These are phyloP conservation scores for Bathelium albidoporum DNA, from an alignment of 495 filamentous ascomycete species.

Conservation along the genomic window DNA sequence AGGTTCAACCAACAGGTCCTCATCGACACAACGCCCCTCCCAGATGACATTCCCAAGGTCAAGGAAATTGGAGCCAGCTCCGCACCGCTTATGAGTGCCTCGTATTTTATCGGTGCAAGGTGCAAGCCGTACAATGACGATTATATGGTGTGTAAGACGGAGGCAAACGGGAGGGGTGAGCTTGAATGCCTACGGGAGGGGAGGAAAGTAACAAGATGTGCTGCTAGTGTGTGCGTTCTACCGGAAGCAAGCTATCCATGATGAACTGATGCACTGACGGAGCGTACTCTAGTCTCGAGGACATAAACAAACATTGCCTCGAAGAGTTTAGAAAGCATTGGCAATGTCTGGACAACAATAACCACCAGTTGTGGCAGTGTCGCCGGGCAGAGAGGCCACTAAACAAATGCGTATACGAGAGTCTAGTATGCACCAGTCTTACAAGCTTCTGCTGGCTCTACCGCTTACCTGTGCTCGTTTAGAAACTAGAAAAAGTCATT, in stretches of 20 bases:
- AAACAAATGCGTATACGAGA: constrained; percentile 90
- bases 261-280: background rate
- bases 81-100: constrained; percentile 78
- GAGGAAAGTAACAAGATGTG: constrained; percentile 90
- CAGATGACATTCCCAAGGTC: constrained; percentile 79
- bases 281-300: constrained; percentile 56
- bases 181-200: constrained; percentile 93
- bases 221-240: constrained; percentile 78
- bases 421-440: constrained; percentile 55
- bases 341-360: constrained; percentile 93
- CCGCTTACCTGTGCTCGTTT: constrained; percentile 1
- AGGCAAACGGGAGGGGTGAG: constrained; percentile 78
- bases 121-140: constrained; percentile 96
- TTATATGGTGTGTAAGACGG: constrained; percentile 97
- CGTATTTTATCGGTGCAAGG: constrained; percentile 95
- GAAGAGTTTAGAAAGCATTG: constrained; percentile 85
- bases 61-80: constrained; percentile 84
- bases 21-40: constrained; percentile 92
- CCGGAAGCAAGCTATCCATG: background rate
- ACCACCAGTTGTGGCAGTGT: constrained; percentile 93
- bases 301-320: constrained; percentile 92
- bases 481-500: constrained; percentile 87
- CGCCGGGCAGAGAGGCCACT: constrained; percentile 64
- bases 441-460: background rate
- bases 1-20: constrained; percentile 91